A percentile compares a stretch with the other conserved stretches of the same genome.
Evolutionary conservation across 1,284 basidiomycete genomes (phyloP).

Genomic region (Malassezia equina): DNA sequence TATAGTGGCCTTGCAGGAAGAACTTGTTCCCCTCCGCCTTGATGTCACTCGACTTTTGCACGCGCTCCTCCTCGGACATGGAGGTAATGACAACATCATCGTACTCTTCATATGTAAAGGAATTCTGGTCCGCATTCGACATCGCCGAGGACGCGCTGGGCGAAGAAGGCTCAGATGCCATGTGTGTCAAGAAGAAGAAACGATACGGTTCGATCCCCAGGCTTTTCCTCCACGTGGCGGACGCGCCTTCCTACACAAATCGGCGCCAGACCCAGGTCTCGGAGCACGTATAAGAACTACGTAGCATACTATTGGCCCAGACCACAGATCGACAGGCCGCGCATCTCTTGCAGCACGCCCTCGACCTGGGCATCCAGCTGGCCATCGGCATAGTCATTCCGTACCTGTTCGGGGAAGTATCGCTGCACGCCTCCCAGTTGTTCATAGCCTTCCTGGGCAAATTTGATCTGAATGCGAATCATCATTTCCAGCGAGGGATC

Average conservation of each 20-base stretch:
- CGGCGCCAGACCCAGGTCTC: background rate
- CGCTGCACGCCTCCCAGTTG: constrained; percentile 91
- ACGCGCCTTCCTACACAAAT: background rate
- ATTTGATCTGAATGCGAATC: constrained; percentile 87
- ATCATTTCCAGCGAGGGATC: constrained; percentile 98
- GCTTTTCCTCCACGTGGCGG: background rate
- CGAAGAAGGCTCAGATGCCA: constrained; percentile 11
- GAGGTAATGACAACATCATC: background rate
- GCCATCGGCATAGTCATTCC: constrained; percentile 79
- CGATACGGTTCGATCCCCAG: background rate
- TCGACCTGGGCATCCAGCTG: constrained; percentile 80
- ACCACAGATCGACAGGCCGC: constrained; percentile 69
- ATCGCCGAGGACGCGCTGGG: background rate
- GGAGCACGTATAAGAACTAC: background rate
- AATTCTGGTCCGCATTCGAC: background rate
- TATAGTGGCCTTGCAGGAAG: constrained; percentile 33
- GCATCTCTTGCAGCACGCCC: constrained; percentile 80
- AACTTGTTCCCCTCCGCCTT: constrained; percentile 41
- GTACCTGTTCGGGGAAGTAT: constrained; percentile 52
- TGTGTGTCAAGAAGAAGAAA: background rate
- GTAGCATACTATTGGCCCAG: constrained; percentile 23
- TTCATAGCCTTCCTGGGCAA: constrained; percentile 95
- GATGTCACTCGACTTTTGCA: constrained; percentile 20
- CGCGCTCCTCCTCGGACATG: constrained; percentile 25
- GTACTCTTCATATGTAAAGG: background rate